A percentile compares a stretch with the other conserved stretches of the same genome.
phyloP scores from a whole-genome alignment of 768 basidiomycete species.

The Psilocybe cyanescens region DNA sequence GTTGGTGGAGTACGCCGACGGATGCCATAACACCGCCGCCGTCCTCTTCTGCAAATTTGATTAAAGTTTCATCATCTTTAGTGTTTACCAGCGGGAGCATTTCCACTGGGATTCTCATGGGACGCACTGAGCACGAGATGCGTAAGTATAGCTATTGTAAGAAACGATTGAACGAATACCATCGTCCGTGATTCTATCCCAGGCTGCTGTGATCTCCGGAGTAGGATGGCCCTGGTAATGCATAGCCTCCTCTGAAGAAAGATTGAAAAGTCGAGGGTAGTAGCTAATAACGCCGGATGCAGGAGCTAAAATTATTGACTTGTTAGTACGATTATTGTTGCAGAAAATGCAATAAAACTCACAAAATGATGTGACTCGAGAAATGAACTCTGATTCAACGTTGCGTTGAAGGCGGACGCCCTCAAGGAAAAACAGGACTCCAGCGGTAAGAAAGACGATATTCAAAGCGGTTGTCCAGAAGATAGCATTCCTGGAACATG shows the following conservation, averaged over 20 bases:
- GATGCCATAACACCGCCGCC: conserved; percentile 2
- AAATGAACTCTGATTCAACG: neutral
- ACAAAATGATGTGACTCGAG: neutral
- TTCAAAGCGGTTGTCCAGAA: neutral
- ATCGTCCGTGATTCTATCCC: neutral
- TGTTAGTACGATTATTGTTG: too few species aligned
- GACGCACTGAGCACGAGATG: neutral
- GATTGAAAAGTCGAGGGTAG: neutral
- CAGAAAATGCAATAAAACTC: neutral
- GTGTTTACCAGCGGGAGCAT: neutral
- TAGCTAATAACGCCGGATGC: neutral
- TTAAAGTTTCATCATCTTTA: neutral
- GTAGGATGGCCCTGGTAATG: neutral
- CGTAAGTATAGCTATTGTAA: too few species aligned
- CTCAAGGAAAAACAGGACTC: neutral
- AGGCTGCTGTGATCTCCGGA: neutral
- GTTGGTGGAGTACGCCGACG: conserved; percentile 3
- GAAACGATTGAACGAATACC: neutral
- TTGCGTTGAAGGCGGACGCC: neutral
- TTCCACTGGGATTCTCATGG: neutral
- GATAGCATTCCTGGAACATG: neutral
- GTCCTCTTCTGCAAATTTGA: neutral
- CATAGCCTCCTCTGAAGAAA: neutral
- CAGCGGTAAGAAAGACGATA: neutral
- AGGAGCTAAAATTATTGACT: neutral